A percentile compares a stretch with the other conserved stretches of the same genome.
phyloP scores from a whole-genome alignment of 352 stramenopile species.

The Phytophthora fragariae region DNA sequence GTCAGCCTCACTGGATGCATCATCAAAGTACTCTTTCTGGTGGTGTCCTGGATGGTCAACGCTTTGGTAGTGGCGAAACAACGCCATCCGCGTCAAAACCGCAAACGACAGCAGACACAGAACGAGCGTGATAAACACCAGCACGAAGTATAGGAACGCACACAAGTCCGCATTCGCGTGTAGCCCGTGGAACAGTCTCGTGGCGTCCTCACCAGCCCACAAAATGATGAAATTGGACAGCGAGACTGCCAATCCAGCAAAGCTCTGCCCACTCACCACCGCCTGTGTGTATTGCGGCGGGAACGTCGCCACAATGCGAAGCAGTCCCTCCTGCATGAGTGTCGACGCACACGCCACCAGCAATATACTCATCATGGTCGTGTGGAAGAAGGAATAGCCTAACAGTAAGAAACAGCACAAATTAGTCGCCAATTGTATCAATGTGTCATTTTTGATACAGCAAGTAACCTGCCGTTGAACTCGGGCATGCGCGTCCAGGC shows the following conservation, averaged over 20 bases:
- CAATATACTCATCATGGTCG: constrained; percentile 80
- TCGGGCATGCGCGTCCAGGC: constrained; percentile 77
- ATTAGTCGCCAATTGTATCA: constrained; percentile 7
- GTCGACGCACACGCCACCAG: constrained; percentile 72
- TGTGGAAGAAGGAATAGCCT: constrained; percentile 72
- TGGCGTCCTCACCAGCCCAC: constrained; percentile 49
- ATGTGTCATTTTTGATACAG: constrained; percentile 8
- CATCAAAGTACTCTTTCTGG: constrained; percentile 40
- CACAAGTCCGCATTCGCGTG: constrained; percentile 62
- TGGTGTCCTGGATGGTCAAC: constrained; percentile 47
- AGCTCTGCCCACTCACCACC: constrained; percentile 79
- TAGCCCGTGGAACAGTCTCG: constrained; percentile 22
- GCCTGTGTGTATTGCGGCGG: constrained; percentile 80
- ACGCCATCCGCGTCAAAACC: constrained; percentile 61
- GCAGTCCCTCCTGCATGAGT: constrained; percentile 82
- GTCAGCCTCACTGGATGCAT: constrained; percentile 37
- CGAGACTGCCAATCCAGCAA: constrained; percentile 76
- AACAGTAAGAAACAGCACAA: not conserved
- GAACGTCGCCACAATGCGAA: constrained; percentile 81
- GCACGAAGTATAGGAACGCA: constrained; percentile 83
- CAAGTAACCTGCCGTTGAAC: constrained; percentile 51
- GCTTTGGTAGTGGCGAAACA: constrained; percentile 78
- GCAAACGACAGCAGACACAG: constrained; percentile 63
- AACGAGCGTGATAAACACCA: constrained; percentile 75
- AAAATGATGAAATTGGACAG: constrained; percentile 79